phyloP scores from a whole-genome alignment of 768 basidiomycete species.

The Cantharellus cinnabarinus region DNA sequence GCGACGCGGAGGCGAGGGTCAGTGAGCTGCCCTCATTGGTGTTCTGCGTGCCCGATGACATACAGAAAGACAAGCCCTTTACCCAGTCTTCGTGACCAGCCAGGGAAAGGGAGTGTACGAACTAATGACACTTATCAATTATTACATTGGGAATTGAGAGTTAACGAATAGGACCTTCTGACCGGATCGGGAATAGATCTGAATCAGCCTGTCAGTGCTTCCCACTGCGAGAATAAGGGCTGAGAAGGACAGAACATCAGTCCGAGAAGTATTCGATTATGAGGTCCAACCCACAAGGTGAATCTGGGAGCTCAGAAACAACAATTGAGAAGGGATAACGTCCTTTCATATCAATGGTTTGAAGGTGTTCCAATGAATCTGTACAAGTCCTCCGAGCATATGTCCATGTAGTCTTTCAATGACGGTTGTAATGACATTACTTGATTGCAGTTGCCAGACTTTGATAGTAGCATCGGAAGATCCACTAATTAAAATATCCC shows the following conservation, averaged over 20 bases:
- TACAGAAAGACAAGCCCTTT: conserved; percentile 45
- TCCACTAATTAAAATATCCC: conserved; percentile 42
- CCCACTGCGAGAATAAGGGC: conserved; percentile 58
- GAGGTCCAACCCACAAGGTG: conserved; percentile 30
- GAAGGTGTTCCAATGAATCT: conserved; percentile 15
- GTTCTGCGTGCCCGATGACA: conserved; percentile 5
- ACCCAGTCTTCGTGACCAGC: conserved; percentile 95
- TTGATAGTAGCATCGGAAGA: conserved; percentile 67
- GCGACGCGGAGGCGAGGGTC: conserved; percentile 80
- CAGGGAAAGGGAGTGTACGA: conserved; percentile 13
- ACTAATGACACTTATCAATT: conserved; percentile 1
- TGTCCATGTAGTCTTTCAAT: not conserved
- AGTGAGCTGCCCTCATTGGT: conserved; percentile 8
- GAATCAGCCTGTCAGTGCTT: conserved; percentile 61
- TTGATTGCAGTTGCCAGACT: conserved; percentile 31
- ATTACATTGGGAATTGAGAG: too few relatives aligned
- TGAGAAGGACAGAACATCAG: not conserved
- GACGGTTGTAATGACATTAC: not conserved
- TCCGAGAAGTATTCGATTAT: not conserved
- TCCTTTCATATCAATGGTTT: conserved; percentile 42
- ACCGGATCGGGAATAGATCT: conserved; percentile 54
- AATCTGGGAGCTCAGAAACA: conserved; percentile 40
- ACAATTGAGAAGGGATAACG: conserved; percentile 59
- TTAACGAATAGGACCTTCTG: conserved; percentile 19
- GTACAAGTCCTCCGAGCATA: not conserved